These are phyloP conservation scores for Blastocystis hominis DNA, from an alignment of 352 stramenopile genomes.

Conservation along the genomic window DNA sequence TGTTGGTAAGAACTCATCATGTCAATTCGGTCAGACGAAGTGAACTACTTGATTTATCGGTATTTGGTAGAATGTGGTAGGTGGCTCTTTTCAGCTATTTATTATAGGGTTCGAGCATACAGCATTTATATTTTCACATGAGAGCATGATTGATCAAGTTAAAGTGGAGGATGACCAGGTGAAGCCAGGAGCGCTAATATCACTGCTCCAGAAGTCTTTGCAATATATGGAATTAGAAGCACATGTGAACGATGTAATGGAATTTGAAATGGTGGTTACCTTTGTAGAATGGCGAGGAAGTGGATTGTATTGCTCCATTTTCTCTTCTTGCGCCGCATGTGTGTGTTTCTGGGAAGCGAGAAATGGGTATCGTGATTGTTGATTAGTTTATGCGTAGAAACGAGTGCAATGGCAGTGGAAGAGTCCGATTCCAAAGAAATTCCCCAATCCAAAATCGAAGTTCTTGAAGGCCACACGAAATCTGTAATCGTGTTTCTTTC, in stretches of 20 bases:
- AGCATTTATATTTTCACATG: conserved; percentile 45
- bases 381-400: background rate
- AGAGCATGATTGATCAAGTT: conserved; percentile 38
- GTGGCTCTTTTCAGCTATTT: background rate
- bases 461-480: conserved; percentile 19
- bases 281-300: conserved; percentile 20
- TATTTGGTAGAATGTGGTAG: conserved; percentile 48
- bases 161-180: conserved; percentile 29
- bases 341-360: conserved; percentile 36
- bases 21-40: conserved; percentile 50
- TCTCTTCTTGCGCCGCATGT: background rate
- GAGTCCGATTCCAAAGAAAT: conserved; percentile 5
- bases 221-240: conserved; percentile 27
- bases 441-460: background rate
- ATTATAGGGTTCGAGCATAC: conserved; percentile 18
- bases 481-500: background rate
- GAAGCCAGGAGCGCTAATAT: conserved; percentile 14
- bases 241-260: conserved; percentile 17
- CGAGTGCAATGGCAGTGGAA: background rate
- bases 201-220: conserved; percentile 26
- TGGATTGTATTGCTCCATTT: conserved; percentile 33
- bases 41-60: conserved; percentile 56
- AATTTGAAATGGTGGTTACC: background rate
- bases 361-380: background rate
- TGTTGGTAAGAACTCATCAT: background rate